Conservation (phyloP, 345 rosid genomes). For the Arabidopsis arenosa region DNA sequence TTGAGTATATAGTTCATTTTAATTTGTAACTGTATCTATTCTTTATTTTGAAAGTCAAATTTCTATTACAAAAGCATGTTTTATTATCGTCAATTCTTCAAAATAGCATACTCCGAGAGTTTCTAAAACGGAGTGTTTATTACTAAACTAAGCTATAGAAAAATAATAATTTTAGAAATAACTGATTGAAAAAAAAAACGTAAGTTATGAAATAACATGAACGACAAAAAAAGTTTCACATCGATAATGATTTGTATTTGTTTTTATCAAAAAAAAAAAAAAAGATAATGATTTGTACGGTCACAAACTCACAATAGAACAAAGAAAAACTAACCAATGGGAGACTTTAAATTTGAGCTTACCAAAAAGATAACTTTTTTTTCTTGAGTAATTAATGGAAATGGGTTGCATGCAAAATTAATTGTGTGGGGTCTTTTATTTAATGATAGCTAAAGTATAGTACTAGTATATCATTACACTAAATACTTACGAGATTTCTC, state of each 20-base stretch:
- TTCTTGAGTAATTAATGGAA: constrained; percentile 28
- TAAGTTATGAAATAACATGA: constrained; percentile 9
- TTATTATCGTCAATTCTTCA: background rate
- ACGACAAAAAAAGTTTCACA: constrained; percentile 5
- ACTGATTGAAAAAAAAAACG: background rate
- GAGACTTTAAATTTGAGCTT: constrained; percentile 41
- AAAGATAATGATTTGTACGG: constrained; percentile 19
- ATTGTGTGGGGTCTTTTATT: constrained; percentile 37
- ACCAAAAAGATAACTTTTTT: constrained; percentile 37
- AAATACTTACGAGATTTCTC: too few relatives aligned
- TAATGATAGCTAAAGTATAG: background rate
- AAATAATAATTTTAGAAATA: background rate
- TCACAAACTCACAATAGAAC: constrained; percentile 1
- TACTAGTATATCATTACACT: too few relatives aligned
- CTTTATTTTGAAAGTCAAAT: background rate
- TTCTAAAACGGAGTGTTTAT: background rate
- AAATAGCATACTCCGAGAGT: background rate
- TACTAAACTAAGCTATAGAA: background rate
- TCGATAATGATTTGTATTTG: constrained; percentile 8
- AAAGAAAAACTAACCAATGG: constrained; percentile 38
- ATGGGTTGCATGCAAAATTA: constrained; percentile 36
- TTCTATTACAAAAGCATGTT: background rate
- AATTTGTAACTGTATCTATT: background rate
- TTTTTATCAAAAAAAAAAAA: too few relatives aligned
- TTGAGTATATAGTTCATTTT: background rate